Percentiles rank a stretch among this genome's conserved stretches.
Conservation (phyloP, 1,139 yeast genomes). For the Saccharomycopsis hybrid region DNA sequence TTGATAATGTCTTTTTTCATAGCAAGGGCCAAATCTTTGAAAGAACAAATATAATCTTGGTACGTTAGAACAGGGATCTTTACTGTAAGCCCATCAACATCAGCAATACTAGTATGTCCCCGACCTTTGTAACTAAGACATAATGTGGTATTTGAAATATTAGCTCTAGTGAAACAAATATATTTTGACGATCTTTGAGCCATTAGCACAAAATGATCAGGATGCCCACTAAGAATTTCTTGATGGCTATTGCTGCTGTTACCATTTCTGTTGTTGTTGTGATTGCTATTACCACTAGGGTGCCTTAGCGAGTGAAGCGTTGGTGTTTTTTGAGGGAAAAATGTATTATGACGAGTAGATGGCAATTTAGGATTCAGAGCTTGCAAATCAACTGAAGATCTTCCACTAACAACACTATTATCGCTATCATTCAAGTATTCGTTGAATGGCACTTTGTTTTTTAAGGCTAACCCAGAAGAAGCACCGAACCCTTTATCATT, state of each 20-base stretch:
- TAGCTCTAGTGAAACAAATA: constrained; percentile 47
- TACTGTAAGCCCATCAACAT: constrained; percentile 53
- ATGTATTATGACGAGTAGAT: background rate
- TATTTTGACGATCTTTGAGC: constrained; percentile 51
- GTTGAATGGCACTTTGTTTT: too few species aligned
- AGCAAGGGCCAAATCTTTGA: constrained; percentile 46
- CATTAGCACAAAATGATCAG: constrained; percentile 38
- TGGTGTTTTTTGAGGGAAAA: background rate
- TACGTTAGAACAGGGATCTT: constrained; percentile 48
- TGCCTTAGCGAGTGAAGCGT: background rate
- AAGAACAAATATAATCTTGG: constrained; percentile 43
- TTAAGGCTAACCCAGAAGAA: background rate
- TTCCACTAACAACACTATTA: background rate
- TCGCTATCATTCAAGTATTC: background rate
- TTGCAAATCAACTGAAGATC: background rate
- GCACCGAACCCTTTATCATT: background rate
- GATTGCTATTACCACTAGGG: too few species aligned
- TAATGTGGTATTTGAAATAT: constrained; percentile 40
- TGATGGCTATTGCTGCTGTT: constrained; percentile 25
- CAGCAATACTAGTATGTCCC: constrained; percentile 51
- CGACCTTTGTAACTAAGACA: constrained; percentile 54
- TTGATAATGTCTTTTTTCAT: constrained; percentile 47
- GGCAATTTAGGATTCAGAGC: too few species aligned
- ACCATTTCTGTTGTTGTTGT: constrained; percentile 31
- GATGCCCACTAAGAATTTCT: background rate